Conservation (phyloP, 768 basidiomycete species). For the Panaeolus papilionaceus region DNA sequence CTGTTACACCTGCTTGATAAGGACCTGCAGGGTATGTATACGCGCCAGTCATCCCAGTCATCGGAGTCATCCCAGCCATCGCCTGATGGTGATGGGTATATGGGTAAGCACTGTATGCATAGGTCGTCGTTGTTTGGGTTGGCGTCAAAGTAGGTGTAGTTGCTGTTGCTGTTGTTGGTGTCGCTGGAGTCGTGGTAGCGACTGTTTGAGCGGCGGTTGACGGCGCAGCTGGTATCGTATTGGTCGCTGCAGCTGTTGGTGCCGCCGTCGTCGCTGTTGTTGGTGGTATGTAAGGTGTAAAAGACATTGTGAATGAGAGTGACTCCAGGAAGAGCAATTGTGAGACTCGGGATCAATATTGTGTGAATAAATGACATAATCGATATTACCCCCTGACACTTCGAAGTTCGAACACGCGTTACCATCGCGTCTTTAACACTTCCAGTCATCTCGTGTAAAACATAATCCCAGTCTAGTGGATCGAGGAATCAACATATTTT, state of each 20-base stretch:
- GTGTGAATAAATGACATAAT: too few species aligned
- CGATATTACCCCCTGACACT: too few species aligned
- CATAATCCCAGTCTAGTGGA: background rate
- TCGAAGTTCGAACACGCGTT: too few species aligned
- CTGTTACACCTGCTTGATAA: conserved; percentile 70
- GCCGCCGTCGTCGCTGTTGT: conserved; percentile 15
- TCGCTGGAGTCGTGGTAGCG: background rate
- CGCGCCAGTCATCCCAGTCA: conserved; percentile 44
- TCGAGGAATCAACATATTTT: too few species aligned
- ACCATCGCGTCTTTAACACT: too few species aligned
- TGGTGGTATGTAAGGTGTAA: background rate
- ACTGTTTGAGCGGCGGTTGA: background rate
- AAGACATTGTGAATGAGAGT: too few species aligned
- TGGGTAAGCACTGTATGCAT: conserved; percentile 70
- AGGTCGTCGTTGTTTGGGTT: conserved; percentile 56
- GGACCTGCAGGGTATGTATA: conserved; percentile 55
- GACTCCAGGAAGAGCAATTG: too few species aligned
- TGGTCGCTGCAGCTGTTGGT: conserved; percentile 6
- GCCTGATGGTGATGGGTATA: conserved; percentile 48
- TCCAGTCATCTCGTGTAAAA: too few species aligned
- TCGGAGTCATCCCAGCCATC: conserved; percentile 11
- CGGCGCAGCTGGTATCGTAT: background rate
- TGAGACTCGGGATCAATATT: too few species aligned
- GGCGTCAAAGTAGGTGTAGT: conserved; percentile 17
- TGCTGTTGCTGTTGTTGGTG: conserved; percentile 5